Percentiles rank a stretch among this genome's conserved stretches.
Evolutionary conservation across 164 flowering plant genomes (phyloP).

Genomic region (Houttuynia cordata): DNA sequence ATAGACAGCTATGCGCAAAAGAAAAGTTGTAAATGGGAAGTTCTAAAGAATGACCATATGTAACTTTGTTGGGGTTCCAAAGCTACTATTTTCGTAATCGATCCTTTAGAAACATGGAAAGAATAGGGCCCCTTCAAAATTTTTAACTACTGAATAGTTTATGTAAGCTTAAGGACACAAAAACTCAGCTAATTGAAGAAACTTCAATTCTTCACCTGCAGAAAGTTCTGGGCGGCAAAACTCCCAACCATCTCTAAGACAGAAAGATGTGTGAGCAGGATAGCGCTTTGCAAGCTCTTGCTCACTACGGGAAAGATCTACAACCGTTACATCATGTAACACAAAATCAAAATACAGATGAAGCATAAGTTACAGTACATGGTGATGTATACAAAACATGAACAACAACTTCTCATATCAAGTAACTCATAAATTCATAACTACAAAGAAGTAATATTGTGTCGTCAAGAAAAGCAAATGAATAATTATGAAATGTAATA

Average conservation of each 20-base stretch:
- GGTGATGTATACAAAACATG: too few relatives aligned
- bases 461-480: too few relatives aligned
- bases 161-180: background rate
- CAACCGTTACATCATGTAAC: background rate
- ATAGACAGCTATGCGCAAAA: background rate
- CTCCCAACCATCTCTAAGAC: conserved; percentile 95
- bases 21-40: background rate
- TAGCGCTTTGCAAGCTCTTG: conserved; percentile 64
- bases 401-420: too few relatives aligned
- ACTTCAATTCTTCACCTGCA: conserved; percentile 28
- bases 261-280: conserved; percentile 80
- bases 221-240: conserved; percentile 85
- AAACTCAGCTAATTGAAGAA: background rate
- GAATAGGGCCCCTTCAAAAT: too few relatives aligned
- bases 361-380: background rate
- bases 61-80: too few relatives aligned
- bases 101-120: too few relatives aligned
- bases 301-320: conserved; percentile 81
- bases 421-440: too few relatives aligned
- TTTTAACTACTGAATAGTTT: background rate
- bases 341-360: background rate
- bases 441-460: too few relatives aligned
- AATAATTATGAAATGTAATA: too few relatives aligned
- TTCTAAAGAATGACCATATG: too few relatives aligned
- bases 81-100: too few relatives aligned